Evolutionary conservation across 2,329 filamentous ascomycete species (phyloP).

Genomic region (Ophiostoma perfectum): DNA sequence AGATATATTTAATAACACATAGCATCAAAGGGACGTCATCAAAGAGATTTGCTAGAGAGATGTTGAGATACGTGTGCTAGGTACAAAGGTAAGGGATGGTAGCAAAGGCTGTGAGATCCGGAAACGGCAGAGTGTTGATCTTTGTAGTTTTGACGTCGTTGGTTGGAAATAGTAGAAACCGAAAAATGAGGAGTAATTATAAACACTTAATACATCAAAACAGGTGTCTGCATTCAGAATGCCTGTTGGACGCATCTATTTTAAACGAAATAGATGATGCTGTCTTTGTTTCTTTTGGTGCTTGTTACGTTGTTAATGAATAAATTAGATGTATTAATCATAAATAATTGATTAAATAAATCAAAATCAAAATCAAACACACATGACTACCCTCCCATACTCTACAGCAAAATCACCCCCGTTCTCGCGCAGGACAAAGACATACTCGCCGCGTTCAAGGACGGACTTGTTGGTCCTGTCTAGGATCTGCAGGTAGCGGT

Average conservation of each 20-base stretch:
- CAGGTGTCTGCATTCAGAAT: too few species aligned
- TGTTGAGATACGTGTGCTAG: not conserved
- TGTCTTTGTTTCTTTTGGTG: not conserved
- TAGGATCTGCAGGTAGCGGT: conserved; percentile 11
- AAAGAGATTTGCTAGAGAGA: not conserved
- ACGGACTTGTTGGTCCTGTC: conserved; percentile 5
- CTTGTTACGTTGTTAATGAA: too few species aligned
- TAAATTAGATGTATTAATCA: not conserved
- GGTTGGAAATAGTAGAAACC: not conserved
- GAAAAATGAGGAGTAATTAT: not conserved
- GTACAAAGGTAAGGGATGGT: not conserved
- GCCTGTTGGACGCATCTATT: too few species aligned
- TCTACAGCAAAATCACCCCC: not conserved
- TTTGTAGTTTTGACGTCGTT: too few species aligned
- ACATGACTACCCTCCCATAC: not conserved
- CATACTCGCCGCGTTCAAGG: not conserved
- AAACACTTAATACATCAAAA: not conserved
- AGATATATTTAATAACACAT: not conserved
- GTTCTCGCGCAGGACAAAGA: not conserved
- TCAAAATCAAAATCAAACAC: not conserved
- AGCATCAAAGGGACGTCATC: not conserved
- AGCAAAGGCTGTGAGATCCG: not conserved
- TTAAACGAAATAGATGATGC: too few species aligned
- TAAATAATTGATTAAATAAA: not conserved
- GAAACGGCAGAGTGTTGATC: not conserved